Conservation (phyloP, 257 asterid genomes). For the Nicotiana noctiflora region DNA sequence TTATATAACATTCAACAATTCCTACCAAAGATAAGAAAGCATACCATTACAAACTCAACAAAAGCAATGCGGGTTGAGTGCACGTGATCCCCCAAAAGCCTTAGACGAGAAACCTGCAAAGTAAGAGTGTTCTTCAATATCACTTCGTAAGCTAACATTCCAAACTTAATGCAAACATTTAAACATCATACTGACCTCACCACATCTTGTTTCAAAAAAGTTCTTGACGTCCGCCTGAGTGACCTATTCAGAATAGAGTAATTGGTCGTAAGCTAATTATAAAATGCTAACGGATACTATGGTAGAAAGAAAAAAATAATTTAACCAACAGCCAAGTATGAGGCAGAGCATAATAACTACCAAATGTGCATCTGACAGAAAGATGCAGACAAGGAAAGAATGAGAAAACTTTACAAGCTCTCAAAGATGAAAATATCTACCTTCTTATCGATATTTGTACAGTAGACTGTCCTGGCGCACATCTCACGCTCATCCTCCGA, state of each 20-base stretch:
- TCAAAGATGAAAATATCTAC: conserved; percentile 23
- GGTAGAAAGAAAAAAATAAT: not conserved
- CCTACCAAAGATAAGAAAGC: conserved; percentile 13
- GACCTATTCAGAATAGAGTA: conserved; percentile 34
- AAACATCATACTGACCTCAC: conserved; percentile 47
- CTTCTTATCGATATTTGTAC: conserved; percentile 93
- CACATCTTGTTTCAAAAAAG: conserved; percentile 85
- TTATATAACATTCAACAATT: not conserved
- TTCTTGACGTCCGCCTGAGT: conserved; percentile 74
- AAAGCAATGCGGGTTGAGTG: conserved; percentile 90
- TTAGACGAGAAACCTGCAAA: conserved; percentile 80
- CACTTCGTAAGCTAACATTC: not conserved
- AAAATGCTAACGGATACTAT: not conserved
- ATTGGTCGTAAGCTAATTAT: not conserved
- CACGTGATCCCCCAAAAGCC: conserved; percentile 94
- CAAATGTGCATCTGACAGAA: not conserved
- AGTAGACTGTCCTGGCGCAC: conserved; percentile 96
- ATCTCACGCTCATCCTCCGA: conserved; percentile 96
- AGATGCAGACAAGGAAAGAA: not conserved
- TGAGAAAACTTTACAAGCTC: not conserved
- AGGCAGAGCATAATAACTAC: conserved; percentile 1
- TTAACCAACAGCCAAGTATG: not conserved
- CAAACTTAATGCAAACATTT: not conserved
- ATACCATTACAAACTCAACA: conserved; percentile 77
- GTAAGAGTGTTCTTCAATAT: not conserved